Base-by-base conservation (phyloP, 176 grass and related monocot species). In the Oryza australiensis region DNA sequence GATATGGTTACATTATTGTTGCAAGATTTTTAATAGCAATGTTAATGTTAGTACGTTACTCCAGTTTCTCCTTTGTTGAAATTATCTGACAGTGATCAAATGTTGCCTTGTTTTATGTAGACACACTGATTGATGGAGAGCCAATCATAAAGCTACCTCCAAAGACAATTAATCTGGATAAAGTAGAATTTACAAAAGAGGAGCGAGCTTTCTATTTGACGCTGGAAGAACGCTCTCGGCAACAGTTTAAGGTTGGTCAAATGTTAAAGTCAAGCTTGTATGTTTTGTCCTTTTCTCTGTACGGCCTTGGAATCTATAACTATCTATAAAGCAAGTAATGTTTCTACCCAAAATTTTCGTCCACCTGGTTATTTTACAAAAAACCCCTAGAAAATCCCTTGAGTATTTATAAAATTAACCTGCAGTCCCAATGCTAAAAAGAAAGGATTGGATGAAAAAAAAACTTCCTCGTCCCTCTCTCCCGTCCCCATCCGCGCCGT, bases 101-200 rank as follows among this genome's bases (percentile, higher is more conserved):
- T 76, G 22, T 62, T 84, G 26, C 26, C 33, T 45, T 68, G 78
- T 85, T 86, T 64, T 10, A 30, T 84, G 76, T 87, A 99, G 97
- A 88, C 64, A 94, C 97, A 71, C 1, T 81, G 40, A 95, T 99
- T 77, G 83, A 95, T 88, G 97, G 97, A 80, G 80, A 90, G 78
- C 97, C 97, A 43, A 99, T 99, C 65, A 95, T 99, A 80, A 95
- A 96, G 3, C 66, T 99, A 82, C 97, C 97, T 46, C 87, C 85
- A 27, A 99, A 99, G 85, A 82, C 59, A 82, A 96, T 99, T 84
- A 82, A 85, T 84, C 49, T 99, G 83, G 84, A 88, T 78, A 95
- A 87, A 75, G 87, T 99, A 63, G 89, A 99, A 74, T 99, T 99
- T 72, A 80, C 93, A 62, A 75, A 73, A 62, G 97, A 99, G 80